Conservation (phyloP, 306 rosid genomes). For the Corylus americana region DNA sequence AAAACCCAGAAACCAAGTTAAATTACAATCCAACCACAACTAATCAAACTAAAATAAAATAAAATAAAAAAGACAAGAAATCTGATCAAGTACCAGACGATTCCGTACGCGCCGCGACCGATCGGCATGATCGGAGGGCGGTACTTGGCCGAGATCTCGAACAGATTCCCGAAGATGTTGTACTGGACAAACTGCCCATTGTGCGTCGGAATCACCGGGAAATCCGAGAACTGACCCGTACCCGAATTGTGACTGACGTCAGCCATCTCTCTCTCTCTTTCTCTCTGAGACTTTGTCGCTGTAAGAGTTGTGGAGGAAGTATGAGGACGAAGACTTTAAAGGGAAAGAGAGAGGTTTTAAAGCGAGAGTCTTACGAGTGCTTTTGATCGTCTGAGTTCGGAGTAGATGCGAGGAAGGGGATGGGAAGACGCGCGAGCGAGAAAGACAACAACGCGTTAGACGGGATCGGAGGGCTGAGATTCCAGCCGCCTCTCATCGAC, state of each 20-base stretch:
- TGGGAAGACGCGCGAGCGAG: constrained; percentile 59
- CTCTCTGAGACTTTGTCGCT: neutral
- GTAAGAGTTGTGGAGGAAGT: constrained; percentile 15
- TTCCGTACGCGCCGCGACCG: constrained; percentile 97
- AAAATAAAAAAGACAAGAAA: neutral
- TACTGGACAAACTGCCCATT: constrained; percentile 82
- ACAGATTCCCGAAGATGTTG: constrained; percentile 84
- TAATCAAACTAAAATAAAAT: neutral
- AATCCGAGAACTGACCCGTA: constrained; percentile 39
- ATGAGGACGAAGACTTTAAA: constrained; percentile 14
- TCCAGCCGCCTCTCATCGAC: constrained; percentile 74
- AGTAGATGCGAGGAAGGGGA: constrained; percentile 53
- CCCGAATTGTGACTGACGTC: constrained; percentile 40
- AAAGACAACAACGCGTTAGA: constrained; percentile 35
- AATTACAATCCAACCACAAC: constrained; percentile 9
- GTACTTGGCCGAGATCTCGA: constrained; percentile 82
- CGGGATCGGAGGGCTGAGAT: constrained; percentile 39
- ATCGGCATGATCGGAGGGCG: constrained; percentile 94
- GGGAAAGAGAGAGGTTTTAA: constrained; percentile 18
- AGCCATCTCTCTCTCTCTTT: constrained; percentile 43
- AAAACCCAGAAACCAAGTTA: neutral
- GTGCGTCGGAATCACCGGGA: constrained; percentile 67
- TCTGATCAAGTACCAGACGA: constrained; percentile 65
- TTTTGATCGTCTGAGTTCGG: constrained; percentile 30
- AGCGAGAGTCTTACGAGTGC: neutral